Evolutionary conservation across 495 filamentous ascomycete genomes (phyloP), one percentile per base, ranked within the genome.

Genomic region (Penicillium pulvis): DNA sequence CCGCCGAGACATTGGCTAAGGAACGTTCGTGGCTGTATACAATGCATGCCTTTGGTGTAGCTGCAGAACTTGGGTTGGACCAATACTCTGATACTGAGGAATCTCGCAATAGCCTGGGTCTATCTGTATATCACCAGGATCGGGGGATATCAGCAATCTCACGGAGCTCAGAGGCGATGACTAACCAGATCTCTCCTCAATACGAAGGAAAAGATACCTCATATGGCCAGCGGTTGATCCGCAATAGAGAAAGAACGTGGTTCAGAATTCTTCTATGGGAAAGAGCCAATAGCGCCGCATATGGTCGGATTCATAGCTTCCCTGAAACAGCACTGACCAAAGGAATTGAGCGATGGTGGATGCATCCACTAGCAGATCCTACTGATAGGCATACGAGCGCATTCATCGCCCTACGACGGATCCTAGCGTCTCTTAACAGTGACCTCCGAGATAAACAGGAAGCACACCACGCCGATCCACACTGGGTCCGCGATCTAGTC

Each of bases 21-120:
- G 68, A 71, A 23, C 61, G 68, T 2, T 68, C 65, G 0, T 68
- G 68, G 68, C 51, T 71, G 0, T 71, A 71, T 39, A 66, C 68
- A 6, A 68, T 63, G 61, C 64, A 71, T 54, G 68, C 68, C 1
- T 64, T 68, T 45, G 63, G 68, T 10, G 51, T 66, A 7, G 68
- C 68, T 19, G 50, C 59, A 4, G 68, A 71, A 1, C 51, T 71
- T 6, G 68, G 62, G 2, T 26, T 71, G 9, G 68, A 71, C 24
- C 68, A 71, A 44, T 31, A 49, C 9, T 31, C 26, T 0, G 46
- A 49, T 17, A 49, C 24, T 3, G 12, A 10, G 30, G n/a, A 30
- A 6, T 49, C 28, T 39, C 1, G 11, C 17, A 9, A 28, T 19
- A 16, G 14, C 14, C 7, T 41, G 16, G 9, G 6, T 10, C 4